Conservation (phyloP, 2,329 filamentous ascomycete genomes). For the Zelopaecilomyces penicillatus region DNA sequence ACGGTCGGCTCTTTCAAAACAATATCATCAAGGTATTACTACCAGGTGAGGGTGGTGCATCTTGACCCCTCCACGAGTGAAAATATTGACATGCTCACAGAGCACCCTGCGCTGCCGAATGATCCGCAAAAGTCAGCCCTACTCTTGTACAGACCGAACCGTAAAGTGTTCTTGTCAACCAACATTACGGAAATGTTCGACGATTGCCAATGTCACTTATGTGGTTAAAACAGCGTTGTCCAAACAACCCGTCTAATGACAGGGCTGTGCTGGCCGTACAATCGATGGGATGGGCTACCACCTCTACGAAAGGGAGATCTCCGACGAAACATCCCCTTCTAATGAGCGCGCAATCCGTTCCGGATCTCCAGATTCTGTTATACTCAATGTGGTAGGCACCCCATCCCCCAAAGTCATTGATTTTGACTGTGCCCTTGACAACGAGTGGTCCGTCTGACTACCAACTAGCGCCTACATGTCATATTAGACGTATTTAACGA, state of each 20-base stretch:
- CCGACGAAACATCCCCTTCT: slow-evolving; percentile 3
- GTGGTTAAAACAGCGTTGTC: slow-evolving; percentile 9
- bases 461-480: too few relatives aligned
- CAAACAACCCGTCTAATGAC: slow-evolving; percentile 5
- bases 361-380: neutral
- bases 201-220: slow-evolving; percentile 7
- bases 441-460: too few relatives aligned
- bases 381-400: slow-evolving; percentile 2
- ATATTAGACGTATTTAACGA: too few relatives aligned
- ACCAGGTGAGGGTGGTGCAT: too few relatives aligned
- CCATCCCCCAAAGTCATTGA: slow-evolving; percentile 2
- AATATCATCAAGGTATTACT: neutral
- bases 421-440: slow-evolving; percentile 4
- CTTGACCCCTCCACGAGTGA: neutral
- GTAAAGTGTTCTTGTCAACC: slow-evolving; percentile 7
- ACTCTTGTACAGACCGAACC: slow-evolving; percentile 2
- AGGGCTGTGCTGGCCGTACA: slow-evolving; percentile 9
- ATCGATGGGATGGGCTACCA: slow-evolving; percentile 7
- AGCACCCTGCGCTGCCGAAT: slow-evolving; percentile 3
- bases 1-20: neutral
- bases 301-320: slow-evolving; percentile 8
- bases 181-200: too few relatives aligned
- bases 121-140: slow-evolving; percentile 1
- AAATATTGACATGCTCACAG: slow-evolving; percentile 5
- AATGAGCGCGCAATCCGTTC: slow-evolving; percentile 6